Evolutionary conservation across 352 stramenopile species (phyloP).

Genomic region (Phytophthora melonis): DNA sequence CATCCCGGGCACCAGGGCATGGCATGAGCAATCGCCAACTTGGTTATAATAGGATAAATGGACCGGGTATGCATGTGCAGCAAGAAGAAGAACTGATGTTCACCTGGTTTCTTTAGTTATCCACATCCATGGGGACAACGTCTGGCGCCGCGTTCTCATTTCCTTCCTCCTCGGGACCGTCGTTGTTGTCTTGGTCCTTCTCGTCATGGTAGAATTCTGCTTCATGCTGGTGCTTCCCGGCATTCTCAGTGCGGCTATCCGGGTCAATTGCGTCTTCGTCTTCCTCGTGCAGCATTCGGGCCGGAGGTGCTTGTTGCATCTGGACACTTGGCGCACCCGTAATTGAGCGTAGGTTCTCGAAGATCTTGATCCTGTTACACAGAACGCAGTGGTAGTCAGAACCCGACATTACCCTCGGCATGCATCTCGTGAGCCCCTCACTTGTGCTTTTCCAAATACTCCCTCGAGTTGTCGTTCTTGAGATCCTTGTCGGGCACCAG

Average conservation of each 20-base stretch:
- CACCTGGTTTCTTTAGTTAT: conserved; percentile 29
- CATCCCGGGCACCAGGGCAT: not conserved
- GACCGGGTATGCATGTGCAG: not conserved
- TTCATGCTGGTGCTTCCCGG: conserved; percentile 75
- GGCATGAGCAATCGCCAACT: not conserved
- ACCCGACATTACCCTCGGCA: not conserved
- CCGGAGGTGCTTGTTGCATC: conserved; percentile 72
- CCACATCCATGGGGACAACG: conserved; percentile 75
- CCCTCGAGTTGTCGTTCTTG: conserved; percentile 80
- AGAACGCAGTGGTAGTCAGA: conserved; percentile 5
- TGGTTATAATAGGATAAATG: not conserved
- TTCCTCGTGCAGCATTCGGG: conserved; percentile 73
- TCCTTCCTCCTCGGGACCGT: conserved; percentile 44
- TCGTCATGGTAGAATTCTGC: conserved; percentile 83
- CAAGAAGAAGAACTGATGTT: not conserved
- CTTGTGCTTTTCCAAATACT: conserved; percentile 88
- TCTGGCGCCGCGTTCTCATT: conserved; percentile 50
- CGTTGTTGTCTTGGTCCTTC: conserved; percentile 65
- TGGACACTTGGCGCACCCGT: conserved; percentile 82
- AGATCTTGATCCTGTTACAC: conserved; percentile 77
- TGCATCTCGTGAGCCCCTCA: conserved; percentile 25
- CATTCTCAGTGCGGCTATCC: conserved; percentile 66
- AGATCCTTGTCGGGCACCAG: conserved; percentile 75
- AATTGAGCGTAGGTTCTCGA: conserved; percentile 79
- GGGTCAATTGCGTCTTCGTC: conserved; percentile 77